phyloP scores from a whole-genome alignment of 2,329 filamentous ascomycete genomes.

The Clarireedia monteithiana region DNA sequence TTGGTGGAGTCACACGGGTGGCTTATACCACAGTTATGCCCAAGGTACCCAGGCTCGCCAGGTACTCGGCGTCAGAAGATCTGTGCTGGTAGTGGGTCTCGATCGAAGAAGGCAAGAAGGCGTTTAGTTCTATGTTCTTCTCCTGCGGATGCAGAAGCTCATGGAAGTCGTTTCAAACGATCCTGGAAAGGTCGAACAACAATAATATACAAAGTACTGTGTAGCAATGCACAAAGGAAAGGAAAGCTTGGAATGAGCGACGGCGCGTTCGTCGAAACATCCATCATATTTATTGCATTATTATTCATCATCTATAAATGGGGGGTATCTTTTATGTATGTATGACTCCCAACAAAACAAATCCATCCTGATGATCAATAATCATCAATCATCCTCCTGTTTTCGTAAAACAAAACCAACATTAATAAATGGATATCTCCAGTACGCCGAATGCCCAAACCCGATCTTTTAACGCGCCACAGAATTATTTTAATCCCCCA shows the following conservation, averaged over 20 bases:
- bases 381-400: neutral
- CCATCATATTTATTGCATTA: neutral
- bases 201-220: too few relatives aligned
- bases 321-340: constrained; percentile 2
- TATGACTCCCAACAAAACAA: neutral
- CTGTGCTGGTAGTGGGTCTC: neutral
- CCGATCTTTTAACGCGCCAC: neutral
- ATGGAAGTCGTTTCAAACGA: neutral
- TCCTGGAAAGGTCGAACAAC: neutral
- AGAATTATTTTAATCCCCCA: neutral
- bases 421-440: neutral
- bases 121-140: neutral
- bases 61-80: neutral
- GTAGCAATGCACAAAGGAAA: too few relatives aligned
- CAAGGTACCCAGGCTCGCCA: neutral
- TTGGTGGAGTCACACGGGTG: constrained; percentile 5
- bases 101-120: neutral
- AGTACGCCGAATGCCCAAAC: neutral
- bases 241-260: neutral
- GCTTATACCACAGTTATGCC: neutral
- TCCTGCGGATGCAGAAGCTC: neutral
- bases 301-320: constrained; percentile 1
- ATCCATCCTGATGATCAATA: neutral
- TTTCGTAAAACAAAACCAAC: neutral
- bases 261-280: neutral